phyloP scores from a whole-genome alignment of 345 rosid genomes.

The Geranium brycei region DNA sequence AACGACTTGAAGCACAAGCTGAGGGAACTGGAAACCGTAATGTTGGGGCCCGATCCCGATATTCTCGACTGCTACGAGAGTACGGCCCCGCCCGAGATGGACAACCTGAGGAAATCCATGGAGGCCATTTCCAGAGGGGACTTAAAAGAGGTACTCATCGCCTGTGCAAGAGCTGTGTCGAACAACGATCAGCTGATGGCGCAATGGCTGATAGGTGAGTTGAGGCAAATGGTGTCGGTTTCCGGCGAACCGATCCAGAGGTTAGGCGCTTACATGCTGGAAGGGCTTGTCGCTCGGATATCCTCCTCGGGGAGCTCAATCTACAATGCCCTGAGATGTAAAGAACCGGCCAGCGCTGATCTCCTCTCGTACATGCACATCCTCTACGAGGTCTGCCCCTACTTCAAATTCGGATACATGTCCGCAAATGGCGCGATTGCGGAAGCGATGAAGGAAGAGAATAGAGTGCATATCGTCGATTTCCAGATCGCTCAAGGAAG shows the following conservation, averaged over 20 bases:
- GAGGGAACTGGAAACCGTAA: background rate
- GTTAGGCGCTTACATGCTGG: background rate
- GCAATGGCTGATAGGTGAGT: no score
- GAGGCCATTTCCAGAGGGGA: no score
- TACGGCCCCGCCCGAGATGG: no score
- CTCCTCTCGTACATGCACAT: background rate
- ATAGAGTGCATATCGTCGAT: background rate
- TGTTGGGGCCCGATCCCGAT: background rate
- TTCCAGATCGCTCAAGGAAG: background rate
- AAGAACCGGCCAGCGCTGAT: background rate
- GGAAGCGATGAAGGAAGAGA: background rate
- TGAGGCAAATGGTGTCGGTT: background rate
- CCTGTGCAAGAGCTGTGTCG: no score
- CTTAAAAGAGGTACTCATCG: no score
- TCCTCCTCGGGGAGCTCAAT: background rate
- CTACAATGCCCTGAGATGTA: background rate
- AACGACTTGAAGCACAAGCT: constrained; percentile 1
- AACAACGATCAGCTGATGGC: no score
- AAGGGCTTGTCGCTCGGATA: background rate
- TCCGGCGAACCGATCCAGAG: background rate
- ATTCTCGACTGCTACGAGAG: no score
- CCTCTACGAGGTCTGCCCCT: background rate
- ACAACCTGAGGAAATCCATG: no score
- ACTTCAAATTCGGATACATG: background rate
- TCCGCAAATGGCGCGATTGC: background rate